Base-by-base conservation (phyloP, 371 early-diverging fungal genomes). In the Mortierella sp. region DNA sequence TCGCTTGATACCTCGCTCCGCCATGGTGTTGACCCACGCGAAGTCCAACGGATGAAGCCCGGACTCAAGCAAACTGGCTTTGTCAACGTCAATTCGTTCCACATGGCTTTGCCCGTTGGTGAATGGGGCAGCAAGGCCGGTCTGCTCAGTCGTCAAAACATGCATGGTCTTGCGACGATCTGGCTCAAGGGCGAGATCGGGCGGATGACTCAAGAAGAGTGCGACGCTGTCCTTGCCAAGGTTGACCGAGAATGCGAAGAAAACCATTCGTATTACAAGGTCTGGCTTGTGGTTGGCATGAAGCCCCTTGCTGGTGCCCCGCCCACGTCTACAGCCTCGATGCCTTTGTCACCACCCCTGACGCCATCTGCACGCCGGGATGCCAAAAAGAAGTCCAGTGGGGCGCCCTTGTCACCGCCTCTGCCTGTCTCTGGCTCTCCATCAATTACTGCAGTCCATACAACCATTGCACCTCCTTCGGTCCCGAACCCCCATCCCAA, bases 121-220 rank as follows among this genome's bases (percentile, higher is more conserved):
- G 50, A 58, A 4, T 80, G 80, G 80, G 80, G 80, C 15, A 74
- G 80, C n/a, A 73, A 80, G 51, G 74, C 66, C 19, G 80, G 80
- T 19, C 21, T 29, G 23, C 62, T 80, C 30, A 66, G 67, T 60
- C 52, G 28, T 16, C 68, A 80, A 44, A 74, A 80, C 61, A 80
- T 74, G 70, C 73, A 70, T 55, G 80, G 70, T 2, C 59, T 70
- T 16, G 74, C 74, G 1, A 73, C 72, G 19, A 73, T 73, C 62
- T 74, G 74, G 74, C 68, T 74, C 62, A 80, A 74, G 62, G 70
- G 73, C 16, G 80, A 80, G 29, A 21, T 70, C 9, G 74, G 80
- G 30, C 69, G 62, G 55, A 64, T 68, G 68, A 55, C 57, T 53
- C 73, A 80, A 23, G 80, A 57, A 0, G 68, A 44, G 1, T 66